A percentile compares a stretch with the other conserved stretches of the same genome.
These are phyloP conservation scores for Rubia peregrina DNA, from an alignment of 305 asterid genomes.

Conservation along the genomic window DNA sequence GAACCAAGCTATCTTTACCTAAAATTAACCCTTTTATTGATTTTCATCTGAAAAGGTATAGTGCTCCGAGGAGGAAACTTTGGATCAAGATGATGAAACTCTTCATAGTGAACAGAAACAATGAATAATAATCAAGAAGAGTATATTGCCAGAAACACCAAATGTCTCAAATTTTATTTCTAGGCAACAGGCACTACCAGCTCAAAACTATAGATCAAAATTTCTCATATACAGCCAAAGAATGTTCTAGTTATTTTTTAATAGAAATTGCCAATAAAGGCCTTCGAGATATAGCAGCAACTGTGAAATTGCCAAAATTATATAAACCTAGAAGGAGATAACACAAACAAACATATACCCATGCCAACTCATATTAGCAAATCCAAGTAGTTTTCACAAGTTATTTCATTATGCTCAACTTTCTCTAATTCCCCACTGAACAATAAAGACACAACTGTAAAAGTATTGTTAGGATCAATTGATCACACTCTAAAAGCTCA, in stretches of 20 bases:
- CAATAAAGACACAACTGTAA: background rate
- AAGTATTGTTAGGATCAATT: background rate
- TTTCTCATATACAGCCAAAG: background rate
- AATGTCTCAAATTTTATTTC: background rate
- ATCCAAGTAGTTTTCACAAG: background rate
- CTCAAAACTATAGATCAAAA: background rate
- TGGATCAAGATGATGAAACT: too few relatives aligned
- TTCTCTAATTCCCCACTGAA: background rate
- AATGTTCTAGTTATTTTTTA: too few relatives aligned
- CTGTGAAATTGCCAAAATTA: background rate
- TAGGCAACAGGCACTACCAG: background rate
- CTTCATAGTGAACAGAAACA: too few relatives aligned
- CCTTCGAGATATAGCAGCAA: background rate
- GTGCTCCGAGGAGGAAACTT: too few relatives aligned
- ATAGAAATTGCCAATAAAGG: background rate
- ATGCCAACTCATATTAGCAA: background rate
- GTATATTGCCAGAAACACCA: too few relatives aligned
- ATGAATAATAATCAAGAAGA: too few relatives aligned
- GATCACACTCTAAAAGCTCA: background rate
- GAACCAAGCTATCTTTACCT: too few relatives aligned
- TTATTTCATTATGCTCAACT: background rate
- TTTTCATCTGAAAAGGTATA: too few relatives aligned
- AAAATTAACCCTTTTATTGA: too few relatives aligned
- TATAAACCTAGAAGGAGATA: background rate
- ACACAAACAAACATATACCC: background rate